Evolutionary conservation across 1,139 yeast species (phyloP), one percentile per base, ranked within the genome.

Genomic region (Williopsis jadinii): DNA sequence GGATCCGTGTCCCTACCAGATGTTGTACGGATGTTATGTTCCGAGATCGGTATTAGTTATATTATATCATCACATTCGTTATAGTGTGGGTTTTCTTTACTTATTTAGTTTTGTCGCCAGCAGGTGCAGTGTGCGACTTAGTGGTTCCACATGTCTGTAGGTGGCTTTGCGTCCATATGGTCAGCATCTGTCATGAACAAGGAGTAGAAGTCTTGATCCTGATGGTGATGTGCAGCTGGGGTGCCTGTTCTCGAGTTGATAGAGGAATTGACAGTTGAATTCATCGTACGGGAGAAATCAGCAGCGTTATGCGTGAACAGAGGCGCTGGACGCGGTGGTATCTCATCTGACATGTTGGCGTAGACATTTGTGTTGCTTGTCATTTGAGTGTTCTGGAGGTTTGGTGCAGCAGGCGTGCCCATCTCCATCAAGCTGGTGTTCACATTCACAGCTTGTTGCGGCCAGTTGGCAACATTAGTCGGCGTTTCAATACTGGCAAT

Each of bases 401-500:
- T 26, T 11, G 32, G 15, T 10, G 28, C 26, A 6, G 30, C 11
- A 11, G 9, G 15, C 24, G 11, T n/a, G 19, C 14, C 13, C 30
- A 34, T 27, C 35, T n/a, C 15, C 11, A 11, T 10, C 13, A n/a
- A 9, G 11, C 14, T 11, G 8, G 34, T 13, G 26, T 24, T 14
- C 11, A 32, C 11, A 15, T 15, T 32, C 24, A 19, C 24, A 19
- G 11, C 11, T 28, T 27, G 30, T 9, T 34, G 30, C 3, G 38
- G 19, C 38, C 38, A 35, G 24, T 19, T 19, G 24, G 24, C 24
- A 5, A 11, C 11, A 27, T 14, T 24, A 8, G 11, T n/a, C 5
- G 38, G 35, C 2, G 39, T 39, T 32, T 43, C 51, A 11, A 51
- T 46, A 32, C 46, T 48, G 9, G 48, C 46, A n/a, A 52, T 45